Conservation (phyloP, 2,329 filamentous ascomycete genomes). For the Colletotrichum liriopes region DNA sequence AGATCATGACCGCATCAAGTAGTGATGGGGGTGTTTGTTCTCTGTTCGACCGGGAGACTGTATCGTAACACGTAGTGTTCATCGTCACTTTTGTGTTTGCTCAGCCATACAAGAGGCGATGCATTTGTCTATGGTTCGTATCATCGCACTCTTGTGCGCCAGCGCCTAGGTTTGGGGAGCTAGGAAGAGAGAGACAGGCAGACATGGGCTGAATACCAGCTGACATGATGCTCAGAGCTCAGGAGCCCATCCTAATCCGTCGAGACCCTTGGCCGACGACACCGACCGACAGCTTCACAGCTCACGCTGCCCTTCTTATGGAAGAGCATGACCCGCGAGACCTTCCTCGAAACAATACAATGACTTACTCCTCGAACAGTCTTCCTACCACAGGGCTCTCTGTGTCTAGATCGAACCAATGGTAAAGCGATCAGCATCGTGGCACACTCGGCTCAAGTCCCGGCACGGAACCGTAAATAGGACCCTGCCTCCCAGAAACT, state of each 20-base stretch:
- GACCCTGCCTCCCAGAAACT: background rate
- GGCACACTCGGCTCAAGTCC: background rate
- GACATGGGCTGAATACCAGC: too few species aligned
- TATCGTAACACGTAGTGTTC: background rate
- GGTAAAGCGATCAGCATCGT: background rate
- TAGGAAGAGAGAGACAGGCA: background rate
- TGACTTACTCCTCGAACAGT: too few species aligned
- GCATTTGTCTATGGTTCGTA: background rate
- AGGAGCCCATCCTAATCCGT: background rate
- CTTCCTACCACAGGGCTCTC: background rate
- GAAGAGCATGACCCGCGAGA: too few species aligned
- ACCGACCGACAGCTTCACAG: background rate
- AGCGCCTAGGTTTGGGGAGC: background rate
- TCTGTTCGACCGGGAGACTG: too few species aligned
- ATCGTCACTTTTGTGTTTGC: background rate
- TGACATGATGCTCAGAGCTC: background rate
- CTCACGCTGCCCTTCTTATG: background rate
- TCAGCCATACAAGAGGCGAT: background rate
- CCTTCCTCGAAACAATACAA: too few species aligned
- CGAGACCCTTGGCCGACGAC: background rate
- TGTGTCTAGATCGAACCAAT: background rate
- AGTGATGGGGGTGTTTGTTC: background rate
- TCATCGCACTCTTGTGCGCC: background rate
- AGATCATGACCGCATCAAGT: background rate
- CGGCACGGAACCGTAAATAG: background rate